phyloP scores from a whole-genome alignment of 2,329 filamentous ascomycete genomes.

The Gaeumannomyces tritici region DNA sequence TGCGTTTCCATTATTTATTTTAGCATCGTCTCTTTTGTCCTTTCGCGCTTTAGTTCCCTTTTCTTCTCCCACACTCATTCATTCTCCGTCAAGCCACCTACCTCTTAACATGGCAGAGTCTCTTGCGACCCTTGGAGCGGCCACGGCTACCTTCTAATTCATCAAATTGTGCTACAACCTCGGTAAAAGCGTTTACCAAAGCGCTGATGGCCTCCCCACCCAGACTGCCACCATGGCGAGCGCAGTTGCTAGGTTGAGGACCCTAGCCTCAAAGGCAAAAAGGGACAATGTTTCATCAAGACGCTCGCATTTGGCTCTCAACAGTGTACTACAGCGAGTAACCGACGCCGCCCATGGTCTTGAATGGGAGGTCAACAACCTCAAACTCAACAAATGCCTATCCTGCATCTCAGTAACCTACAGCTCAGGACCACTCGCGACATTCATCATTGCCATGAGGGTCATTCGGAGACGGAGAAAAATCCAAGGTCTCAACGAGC shows the following conservation, averaged over 20 bases:
- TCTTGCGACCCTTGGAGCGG: not conserved
- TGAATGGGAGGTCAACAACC: not conserved
- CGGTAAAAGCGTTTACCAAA: not conserved
- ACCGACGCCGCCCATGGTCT: not conserved
- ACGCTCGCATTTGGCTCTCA: not conserved
- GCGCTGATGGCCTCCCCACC: not conserved
- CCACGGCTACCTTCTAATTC: not conserved
- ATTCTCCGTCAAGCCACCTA: no score
- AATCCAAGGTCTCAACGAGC: not conserved
- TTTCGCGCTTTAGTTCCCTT: no score
- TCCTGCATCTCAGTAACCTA: not conserved
- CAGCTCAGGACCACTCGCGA: not conserved
- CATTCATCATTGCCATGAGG: not conserved
- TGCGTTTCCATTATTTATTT: no score
- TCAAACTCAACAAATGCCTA: not conserved
- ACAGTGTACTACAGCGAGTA: not conserved
- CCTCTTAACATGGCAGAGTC: not conserved
- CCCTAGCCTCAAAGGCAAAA: not conserved
- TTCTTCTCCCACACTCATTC: no score
- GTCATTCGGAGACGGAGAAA: not conserved
- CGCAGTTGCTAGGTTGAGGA: not conserved
- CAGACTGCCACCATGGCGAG: not conserved
- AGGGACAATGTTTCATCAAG: not conserved
- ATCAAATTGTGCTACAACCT: not conserved
- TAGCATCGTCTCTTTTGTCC: no score